A percentile compares a stretch with the other conserved stretches of the same genome.
Evolutionary conservation across 1,284 basidiomycete genomes (phyloP).

Genomic region (Dichomitus squalens): DNA sequence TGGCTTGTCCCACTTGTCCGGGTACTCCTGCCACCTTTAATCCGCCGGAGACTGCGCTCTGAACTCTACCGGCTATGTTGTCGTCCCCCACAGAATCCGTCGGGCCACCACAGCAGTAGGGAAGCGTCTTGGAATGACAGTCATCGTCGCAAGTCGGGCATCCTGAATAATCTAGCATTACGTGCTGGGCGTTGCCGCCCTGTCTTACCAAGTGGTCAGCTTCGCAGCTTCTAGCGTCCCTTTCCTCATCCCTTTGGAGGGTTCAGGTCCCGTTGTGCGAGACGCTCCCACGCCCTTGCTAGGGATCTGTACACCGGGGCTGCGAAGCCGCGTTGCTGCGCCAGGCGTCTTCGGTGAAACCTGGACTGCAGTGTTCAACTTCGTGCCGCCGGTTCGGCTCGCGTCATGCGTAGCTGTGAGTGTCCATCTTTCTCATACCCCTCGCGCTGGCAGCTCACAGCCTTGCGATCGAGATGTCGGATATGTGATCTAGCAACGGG

Average conservation of each 20-base stretch:
- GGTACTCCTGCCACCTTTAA: neutral
- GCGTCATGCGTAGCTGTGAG: conserved; percentile 2
- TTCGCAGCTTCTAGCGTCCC: conserved; percentile 11
- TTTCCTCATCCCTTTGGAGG: neutral
- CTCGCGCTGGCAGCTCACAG: conserved; percentile 3
- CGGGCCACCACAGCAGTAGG: neutral
- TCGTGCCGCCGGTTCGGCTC: neutral
- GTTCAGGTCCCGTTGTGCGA: neutral
- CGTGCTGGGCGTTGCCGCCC: neutral
- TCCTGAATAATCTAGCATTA: neutral
- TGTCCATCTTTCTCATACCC: neutral
- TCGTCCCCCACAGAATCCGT: neutral
- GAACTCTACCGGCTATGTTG: conserved; percentile 1
- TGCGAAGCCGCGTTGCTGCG: neutral
- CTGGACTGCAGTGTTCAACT: neutral
- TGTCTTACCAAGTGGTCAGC: neutral
- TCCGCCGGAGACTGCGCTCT: neutral
- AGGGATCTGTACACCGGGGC: neutral
- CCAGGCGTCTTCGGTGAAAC: neutral
- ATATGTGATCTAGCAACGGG: neutral
- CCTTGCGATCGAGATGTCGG: neutral
- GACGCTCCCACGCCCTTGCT: conserved; percentile 4
- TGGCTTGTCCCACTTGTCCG: neutral
- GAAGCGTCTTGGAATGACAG: neutral
- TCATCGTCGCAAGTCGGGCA: neutral